Evolutionary conservation across 495 filamentous ascomycete species (phyloP).

Genomic region (Astrothelium subdiscretum): DNA sequence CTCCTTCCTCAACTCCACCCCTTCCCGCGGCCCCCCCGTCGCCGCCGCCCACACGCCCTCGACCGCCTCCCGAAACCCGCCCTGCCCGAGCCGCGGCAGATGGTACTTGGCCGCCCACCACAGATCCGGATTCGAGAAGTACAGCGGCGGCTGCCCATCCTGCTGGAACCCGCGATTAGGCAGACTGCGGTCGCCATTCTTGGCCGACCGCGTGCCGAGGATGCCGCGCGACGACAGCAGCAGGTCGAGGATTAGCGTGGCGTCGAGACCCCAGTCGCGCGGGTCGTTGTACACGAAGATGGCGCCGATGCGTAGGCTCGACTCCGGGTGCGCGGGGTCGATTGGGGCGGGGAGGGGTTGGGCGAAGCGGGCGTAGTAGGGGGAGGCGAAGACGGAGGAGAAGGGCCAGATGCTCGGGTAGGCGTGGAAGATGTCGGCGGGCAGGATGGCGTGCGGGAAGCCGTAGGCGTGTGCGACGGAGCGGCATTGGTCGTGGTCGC

Average conservation of each 20-base stretch:
- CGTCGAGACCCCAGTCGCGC: conserved; percentile 86
- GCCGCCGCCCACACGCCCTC: conserved; percentile 64
- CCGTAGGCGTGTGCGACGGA: conserved; percentile 72
- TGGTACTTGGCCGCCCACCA: conserved; percentile 75
- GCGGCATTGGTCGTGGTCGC: conserved; percentile 64
- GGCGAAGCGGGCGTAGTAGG: conserved; percentile 50
- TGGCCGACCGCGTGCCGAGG: conserved; percentile 62
- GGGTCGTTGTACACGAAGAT: conserved; percentile 87
- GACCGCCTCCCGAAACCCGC: conserved; percentile 74
- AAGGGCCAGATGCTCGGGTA: conserved; percentile 76
- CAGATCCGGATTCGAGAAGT: conserved; percentile 83
- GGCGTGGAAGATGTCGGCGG: conserved; percentile 67
- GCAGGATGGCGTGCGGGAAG: conserved; percentile 73
- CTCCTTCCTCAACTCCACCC: conserved; percentile 48
- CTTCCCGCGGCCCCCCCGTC: conserved; percentile 46
- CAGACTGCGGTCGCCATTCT: conserved; percentile 41
- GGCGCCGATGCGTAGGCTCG: conserved; percentile 62
- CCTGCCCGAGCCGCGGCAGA: conserved; percentile 85
- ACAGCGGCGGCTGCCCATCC: conserved; percentile 68
- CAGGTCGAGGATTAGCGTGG: conserved; percentile 68
- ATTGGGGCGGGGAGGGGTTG: conserved; percentile 47
- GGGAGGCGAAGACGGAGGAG: conserved; percentile 44
- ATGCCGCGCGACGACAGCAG: conserved; percentile 62
- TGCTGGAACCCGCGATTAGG: conserved; percentile 66
- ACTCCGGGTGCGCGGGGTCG: conserved; percentile 25